Evolutionary conservation across 2,329 filamentous ascomycete species (phyloP).

Genomic region (Berkeleyomyces basicola): DNA sequence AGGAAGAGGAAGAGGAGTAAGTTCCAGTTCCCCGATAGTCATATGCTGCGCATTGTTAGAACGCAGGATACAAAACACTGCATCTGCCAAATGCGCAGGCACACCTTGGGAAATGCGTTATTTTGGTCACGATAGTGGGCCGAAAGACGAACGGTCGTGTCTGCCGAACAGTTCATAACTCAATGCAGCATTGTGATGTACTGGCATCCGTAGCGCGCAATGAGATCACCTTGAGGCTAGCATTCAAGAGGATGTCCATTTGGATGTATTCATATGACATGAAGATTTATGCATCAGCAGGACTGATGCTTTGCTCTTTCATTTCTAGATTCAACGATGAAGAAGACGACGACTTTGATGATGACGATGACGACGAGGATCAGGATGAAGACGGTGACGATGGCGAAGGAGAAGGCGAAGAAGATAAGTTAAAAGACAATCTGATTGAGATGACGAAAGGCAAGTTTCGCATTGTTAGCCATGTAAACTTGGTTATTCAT

Average conservation of each 20-base stretch:
- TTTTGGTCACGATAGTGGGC: no score
- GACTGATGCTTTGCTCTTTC: not conserved
- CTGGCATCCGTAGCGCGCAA: no score
- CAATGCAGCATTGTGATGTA: no score
- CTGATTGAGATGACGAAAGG: not conserved
- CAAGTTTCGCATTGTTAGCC: slow-evolving; percentile 3
- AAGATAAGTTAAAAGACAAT: slow-evolving; percentile 20
- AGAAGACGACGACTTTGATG: slow-evolving; percentile 20
- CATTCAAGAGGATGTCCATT: not conserved
- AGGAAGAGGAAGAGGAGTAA: slow-evolving; percentile 37
- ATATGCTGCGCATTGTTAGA: no score
- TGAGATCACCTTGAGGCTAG: no score
- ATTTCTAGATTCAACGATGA: slow-evolving; percentile 1
- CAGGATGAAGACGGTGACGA: slow-evolving; percentile 25
- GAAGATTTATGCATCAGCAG: not conserved
- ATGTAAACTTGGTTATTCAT: no score
- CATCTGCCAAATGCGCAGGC: no score
- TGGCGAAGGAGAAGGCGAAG: slow-evolving; percentile 23
- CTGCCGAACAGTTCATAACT: no score
- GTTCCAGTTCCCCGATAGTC: slow-evolving; percentile 15
- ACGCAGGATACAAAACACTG: no score
- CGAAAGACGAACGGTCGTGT: no score
- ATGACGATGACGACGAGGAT: slow-evolving; percentile 24
- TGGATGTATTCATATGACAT: not conserved
- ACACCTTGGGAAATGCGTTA: no score